phyloP scores from a whole-genome alignment of 2,329 filamentous ascomycete genomes.

The Phoma sp. region DNA sequence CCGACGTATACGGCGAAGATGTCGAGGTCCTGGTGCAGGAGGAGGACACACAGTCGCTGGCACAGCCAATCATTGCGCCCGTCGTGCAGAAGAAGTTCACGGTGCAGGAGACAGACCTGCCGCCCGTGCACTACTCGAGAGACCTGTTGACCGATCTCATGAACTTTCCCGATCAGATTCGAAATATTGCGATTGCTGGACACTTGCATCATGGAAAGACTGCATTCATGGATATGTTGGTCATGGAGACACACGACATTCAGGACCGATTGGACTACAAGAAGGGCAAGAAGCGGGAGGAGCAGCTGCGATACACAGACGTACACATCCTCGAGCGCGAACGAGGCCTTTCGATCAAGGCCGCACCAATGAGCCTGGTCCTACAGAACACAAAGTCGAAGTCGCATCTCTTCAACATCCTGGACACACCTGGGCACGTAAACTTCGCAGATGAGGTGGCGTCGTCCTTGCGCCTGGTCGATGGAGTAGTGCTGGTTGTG shows the following conservation, averaged over 20 bases:
- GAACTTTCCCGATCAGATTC: constrained; percentile 92
- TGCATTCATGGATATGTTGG: constrained; percentile 97
- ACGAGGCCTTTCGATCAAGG: constrained; percentile 88
- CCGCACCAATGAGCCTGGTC: constrained; percentile 92
- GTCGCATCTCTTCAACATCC: constrained; percentile 91
- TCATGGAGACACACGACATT: constrained; percentile 92
- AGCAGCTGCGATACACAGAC: constrained; percentile 94
- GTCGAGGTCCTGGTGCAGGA: constrained; percentile 97
- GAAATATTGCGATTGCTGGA: constrained; percentile 90
- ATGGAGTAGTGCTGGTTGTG: constrained; percentile 91
- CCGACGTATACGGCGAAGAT: constrained; percentile 91
- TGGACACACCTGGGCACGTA: constrained; percentile 96
- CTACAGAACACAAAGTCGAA: constrained; percentile 89
- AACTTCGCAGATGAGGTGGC: constrained; percentile 99
- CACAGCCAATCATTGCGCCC: constrained; percentile 91
- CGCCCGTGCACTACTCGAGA: constrained; percentile 84
- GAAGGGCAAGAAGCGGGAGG: constrained; percentile 81
- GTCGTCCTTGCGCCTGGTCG: constrained; percentile 82
- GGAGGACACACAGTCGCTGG: constrained; percentile 92
- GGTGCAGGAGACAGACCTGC: constrained; percentile 89
- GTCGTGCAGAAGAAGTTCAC: constrained; percentile 96
- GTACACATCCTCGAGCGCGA: constrained; percentile 88
- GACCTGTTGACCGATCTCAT: constrained; percentile 95
- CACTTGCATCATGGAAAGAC: constrained; percentile 98
- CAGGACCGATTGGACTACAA: constrained; percentile 79